Evolutionary conservation across 192 early-diverging fungal genomes (phyloP), one percentile per base, ranked within the genome.

Genomic region (Rhizophagus prolifer): DNA sequence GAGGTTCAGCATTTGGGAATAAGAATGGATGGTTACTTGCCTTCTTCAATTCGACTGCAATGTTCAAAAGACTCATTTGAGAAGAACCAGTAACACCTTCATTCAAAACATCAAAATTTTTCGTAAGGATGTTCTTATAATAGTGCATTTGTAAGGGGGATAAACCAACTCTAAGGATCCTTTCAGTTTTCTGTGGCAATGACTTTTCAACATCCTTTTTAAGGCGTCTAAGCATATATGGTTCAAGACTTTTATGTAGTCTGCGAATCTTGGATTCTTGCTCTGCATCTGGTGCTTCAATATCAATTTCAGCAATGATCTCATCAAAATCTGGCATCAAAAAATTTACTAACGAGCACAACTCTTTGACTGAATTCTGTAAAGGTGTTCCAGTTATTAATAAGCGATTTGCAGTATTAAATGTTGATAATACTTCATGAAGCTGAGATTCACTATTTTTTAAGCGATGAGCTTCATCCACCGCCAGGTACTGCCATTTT

Each of bases 191-290:
- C 78, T 93, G 92, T 6, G 96, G 97, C 72, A 99, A 79, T 10
- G 95, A 95, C 83, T 95, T 96, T 82, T 99, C 98, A 0, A 98
- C 98, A 77, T 99, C 97, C 82, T 97, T 97, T 81, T 99, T 99
- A 34, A 98, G 84, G 7, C 98, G 89, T 23, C 98, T 91, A 28
- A 98, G 85, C 95, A 98, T 98, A 80, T 95, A 91, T 8, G 91
- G 88, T 79, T 94, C 92, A 46, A 99, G 85, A 16, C 89, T 85
- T 16, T 87, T 82, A 63, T 99, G 97, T 23, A 99, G 83, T 8
- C 94, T 88, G 10, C 88, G 86, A 77, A 99, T 97, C 79, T 95
- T 95, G 66, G 88, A 85, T 70, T 92, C 89, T 65, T 94, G 93
- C 67, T 91, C 88, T 5, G 88, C 87, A 62, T 94, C 91, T 0